These are phyloP conservation scores for Chlorella sp. DNA, from an alignment of 139 green algal species.

Conservation along the genomic window DNA sequence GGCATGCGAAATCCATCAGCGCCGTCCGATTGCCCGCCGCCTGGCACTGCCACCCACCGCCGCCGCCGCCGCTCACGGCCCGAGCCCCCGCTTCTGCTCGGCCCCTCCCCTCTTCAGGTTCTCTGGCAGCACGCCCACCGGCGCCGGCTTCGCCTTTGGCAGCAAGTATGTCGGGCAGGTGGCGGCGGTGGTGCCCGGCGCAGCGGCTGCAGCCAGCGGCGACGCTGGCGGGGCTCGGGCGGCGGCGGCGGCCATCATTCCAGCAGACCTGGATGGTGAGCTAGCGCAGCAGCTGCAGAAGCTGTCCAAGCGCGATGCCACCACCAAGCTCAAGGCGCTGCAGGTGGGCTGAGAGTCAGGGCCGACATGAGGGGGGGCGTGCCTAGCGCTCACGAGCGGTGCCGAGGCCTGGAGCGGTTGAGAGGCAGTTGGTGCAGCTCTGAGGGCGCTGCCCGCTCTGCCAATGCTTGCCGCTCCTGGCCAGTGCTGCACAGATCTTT, in stretches of 20 bases:
- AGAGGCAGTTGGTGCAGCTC: too few relatives aligned
- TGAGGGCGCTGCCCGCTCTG: background rate
- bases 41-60: background rate
- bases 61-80: background rate
- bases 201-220: background rate
- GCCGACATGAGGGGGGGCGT: too few relatives aligned
- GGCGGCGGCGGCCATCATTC: conserved; percentile 10
- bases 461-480: too few relatives aligned
- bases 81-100: background rate
- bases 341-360: conserved; percentile 65
- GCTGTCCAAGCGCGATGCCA: conserved; percentile 82
- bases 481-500: too few relatives aligned
- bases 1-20: too few relatives aligned
- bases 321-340: conserved; percentile 88
- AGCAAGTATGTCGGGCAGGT: conserved; percentile 44
- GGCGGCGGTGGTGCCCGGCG: background rate
- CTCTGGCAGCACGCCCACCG: background rate
- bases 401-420: too few relatives aligned
- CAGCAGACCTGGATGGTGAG: conserved; percentile 71
- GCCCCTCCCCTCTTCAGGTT: background rate
- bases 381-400: too few relatives aligned
- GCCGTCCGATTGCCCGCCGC: background rate
- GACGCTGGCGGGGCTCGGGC: background rate
- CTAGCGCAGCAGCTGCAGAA: conserved; percentile 77
- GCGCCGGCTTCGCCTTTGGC: conserved; percentile 45